Percentiles rank a stretch among this genome's conserved stretches.
Evolutionary conservation across 75 land plant species (phyloP).

Genomic region (Gnetum montanum): DNA sequence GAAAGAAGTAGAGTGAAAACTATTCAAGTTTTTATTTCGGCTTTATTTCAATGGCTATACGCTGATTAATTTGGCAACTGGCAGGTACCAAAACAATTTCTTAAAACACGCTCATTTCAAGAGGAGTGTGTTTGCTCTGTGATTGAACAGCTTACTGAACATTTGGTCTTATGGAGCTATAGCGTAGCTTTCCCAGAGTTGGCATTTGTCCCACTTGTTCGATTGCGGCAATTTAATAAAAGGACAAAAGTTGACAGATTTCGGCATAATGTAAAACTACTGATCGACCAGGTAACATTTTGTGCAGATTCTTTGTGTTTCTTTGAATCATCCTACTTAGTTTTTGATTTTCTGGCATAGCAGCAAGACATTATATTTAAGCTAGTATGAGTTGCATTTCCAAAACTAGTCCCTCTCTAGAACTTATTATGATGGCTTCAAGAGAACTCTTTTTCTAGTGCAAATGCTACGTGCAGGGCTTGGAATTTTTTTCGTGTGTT

Average conservation of each 20-base stretch:
- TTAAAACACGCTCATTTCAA: constrained; percentile 90
- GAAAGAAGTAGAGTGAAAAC: no score
- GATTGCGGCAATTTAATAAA: constrained; percentile 70
- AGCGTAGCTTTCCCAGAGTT: constrained; percentile 91
- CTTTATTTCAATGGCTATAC: not conserved
- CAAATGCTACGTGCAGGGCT: no score
- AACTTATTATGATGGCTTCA: no score
- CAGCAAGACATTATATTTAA: no score
- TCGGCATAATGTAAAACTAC: constrained; percentile 61
- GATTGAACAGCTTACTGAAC: constrained; percentile 81
- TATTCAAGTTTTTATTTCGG: constrained; percentile 2
- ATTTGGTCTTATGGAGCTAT: constrained; percentile 87
- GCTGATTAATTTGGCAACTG: no score
- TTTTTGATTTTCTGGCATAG: no score
- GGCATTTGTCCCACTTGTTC: constrained; percentile 65
- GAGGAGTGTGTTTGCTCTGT: constrained; percentile 83
- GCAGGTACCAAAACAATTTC: constrained; percentile 60
- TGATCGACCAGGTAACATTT: constrained; percentile 64
- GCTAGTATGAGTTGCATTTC: no score
- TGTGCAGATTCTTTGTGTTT: not conserved
- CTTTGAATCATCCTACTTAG: no score
- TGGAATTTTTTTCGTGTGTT: no score
- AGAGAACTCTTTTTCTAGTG: no score
- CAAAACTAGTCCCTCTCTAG: no score
- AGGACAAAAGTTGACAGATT: constrained; percentile 78